Conservation (phyloP, 2,329 filamentous ascomycete genomes). For the Clarireedia homoeocarpa region DNA sequence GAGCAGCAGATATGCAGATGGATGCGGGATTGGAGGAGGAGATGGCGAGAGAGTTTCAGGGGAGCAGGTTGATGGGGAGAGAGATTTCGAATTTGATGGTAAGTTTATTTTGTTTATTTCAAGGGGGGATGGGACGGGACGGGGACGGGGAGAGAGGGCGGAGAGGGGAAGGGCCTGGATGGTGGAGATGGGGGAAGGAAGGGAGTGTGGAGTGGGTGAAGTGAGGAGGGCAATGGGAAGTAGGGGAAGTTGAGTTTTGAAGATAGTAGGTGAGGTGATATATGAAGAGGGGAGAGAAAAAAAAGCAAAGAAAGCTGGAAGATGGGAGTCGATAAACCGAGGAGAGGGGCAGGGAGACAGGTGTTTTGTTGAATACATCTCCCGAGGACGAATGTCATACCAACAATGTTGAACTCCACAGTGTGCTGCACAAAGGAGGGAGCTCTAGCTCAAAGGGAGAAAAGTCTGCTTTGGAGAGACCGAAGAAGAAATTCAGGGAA, state of each 20-base stretch:
- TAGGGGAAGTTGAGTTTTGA: background rate
- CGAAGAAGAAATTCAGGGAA: background rate
- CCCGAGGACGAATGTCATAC: too few relatives aligned
- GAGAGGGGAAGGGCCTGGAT: background rate
- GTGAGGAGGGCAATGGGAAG: background rate
- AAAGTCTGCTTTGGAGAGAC: background rate
- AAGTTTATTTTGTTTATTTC: background rate
- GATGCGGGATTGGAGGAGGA: background rate
- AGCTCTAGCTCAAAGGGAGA: too few relatives aligned
- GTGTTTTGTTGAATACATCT: too few relatives aligned
- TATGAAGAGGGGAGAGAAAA: background rate
- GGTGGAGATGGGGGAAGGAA: background rate
- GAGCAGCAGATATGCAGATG: background rate
- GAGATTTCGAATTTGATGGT: slow-evolving; percentile 7
- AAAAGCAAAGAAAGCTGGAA: background rate
- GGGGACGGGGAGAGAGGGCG: background rate
- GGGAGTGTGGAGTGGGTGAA: background rate
- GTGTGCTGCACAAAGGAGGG: too few relatives aligned
- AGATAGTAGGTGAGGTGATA: background rate
- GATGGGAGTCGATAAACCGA: background rate
- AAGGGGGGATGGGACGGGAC: too few relatives aligned
- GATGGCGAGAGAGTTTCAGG: background rate
- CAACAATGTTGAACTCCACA: too few relatives aligned
- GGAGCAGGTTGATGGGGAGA: background rate
- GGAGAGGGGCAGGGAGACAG: background rate